phyloP scores from a whole-genome alignment of 1,284 basidiomycete genomes.

The Butyriboletus appendiculatus region DNA sequence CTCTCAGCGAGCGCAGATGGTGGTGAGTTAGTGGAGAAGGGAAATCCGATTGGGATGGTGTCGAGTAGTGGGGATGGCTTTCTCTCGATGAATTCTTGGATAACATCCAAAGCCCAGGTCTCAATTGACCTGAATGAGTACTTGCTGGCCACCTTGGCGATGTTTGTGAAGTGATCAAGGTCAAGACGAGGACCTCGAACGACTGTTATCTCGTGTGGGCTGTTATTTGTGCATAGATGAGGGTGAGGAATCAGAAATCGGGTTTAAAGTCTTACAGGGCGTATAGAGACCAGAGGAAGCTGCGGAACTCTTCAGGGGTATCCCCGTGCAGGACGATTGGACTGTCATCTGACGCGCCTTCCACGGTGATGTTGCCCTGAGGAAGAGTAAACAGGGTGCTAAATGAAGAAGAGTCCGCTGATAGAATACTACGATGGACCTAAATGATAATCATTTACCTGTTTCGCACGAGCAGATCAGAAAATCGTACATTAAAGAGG shows the following conservation, averaged over 20 bases:
- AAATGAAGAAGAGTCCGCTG: slow-evolving; percentile 64
- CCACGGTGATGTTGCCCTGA: slow-evolving; percentile 45
- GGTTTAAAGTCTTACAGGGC: slow-evolving; percentile 50
- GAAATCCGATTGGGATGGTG: slow-evolving; percentile 38
- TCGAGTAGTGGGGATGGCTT: slow-evolving; percentile 56
- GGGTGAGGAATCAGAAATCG: slow-evolving; percentile 9
- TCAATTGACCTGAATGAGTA: slow-evolving; percentile 70
- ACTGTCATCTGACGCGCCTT: slow-evolving; percentile 62
- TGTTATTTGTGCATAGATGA: slow-evolving; percentile 27
- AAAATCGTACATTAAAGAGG: slow-evolving; percentile 58
- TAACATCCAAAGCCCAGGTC: slow-evolving; percentile 65
- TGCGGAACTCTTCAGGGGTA: slow-evolving; percentile 58
- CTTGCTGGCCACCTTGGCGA: slow-evolving; percentile 63
- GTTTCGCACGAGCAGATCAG: not conserved
- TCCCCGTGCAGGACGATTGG: slow-evolving; percentile 64
- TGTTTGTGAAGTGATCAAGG: slow-evolving; percentile 57
- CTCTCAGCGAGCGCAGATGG: slow-evolving; percentile 34
- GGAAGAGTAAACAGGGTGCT: slow-evolving; percentile 63
- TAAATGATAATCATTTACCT: slow-evolving; percentile 27
- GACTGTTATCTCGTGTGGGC: slow-evolving; percentile 57
- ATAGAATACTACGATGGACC: slow-evolving; percentile 66
- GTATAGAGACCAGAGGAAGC: slow-evolving; percentile 62
- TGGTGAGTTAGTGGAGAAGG: slow-evolving; percentile 30
- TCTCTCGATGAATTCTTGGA: slow-evolving; percentile 60
- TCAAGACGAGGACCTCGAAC: slow-evolving; percentile 48